Percentiles rank a stretch among this genome's conserved stretches.
These are phyloP conservation scores for Silene latifolia DNA, from an alignment of 148 eudicot species.

Conservation along the genomic window DNA sequence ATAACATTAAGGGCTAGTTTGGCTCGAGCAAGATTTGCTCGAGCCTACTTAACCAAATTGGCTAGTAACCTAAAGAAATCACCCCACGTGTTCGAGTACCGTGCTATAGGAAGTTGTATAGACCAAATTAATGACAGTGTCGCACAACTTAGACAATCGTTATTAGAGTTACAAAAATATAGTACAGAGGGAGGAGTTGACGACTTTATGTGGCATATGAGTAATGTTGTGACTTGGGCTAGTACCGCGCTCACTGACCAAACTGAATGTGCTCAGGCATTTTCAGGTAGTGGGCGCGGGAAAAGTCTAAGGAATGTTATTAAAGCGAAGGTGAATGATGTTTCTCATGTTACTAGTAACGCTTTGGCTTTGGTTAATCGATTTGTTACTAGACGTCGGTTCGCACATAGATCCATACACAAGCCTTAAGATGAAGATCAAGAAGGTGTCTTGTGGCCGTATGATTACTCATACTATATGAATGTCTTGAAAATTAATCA, in stretches of 20 bases:
- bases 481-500: not conserved
- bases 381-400: slow-evolving; percentile 40
- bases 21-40: slow-evolving; percentile 37
- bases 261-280: slow-evolving; percentile 42
- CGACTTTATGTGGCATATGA: slow-evolving; percentile 47
- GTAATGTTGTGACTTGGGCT: slow-evolving; percentile 59
- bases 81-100: slow-evolving; percentile 26
- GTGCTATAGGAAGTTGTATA: slow-evolving; percentile 45
- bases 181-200: slow-evolving; percentile 24
- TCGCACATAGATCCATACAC: slow-evolving; percentile 3
- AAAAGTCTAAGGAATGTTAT: slow-evolving; percentile 36
- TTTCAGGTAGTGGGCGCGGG: slow-evolving; percentile 30
- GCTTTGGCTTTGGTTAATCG: slow-evolving; percentile 56
- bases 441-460: not conserved
- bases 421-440: slow-evolving; percentile 10
- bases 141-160: slow-evolving; percentile 40
- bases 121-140: slow-evolving; percentile 50
- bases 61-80: slow-evolving; percentile 23
- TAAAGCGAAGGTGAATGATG: slow-evolving; percentile 41
- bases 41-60: slow-evolving; percentile 39
- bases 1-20: slow-evolving; percentile 47
- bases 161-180: slow-evolving; percentile 35
- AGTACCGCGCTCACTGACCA: slow-evolving; percentile 59
- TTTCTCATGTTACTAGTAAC: slow-evolving; percentile 50
- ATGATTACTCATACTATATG: not conserved